Conservation (phyloP, 2,329 filamentous ascomycete species). For the Ascochyta clinopodiicola region DNA sequence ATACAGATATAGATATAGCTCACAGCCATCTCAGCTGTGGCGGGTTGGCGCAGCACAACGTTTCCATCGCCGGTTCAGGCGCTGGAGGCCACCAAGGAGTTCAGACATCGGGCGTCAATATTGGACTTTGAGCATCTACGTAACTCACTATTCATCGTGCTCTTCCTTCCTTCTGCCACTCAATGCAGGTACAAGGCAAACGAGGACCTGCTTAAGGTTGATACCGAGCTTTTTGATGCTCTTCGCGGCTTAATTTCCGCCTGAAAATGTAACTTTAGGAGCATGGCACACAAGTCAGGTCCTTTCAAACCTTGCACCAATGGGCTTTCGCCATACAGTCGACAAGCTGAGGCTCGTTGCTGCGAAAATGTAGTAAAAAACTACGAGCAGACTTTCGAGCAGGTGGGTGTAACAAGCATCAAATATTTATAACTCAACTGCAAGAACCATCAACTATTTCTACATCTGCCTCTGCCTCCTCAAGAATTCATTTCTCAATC, state of each 20-base stretch:
- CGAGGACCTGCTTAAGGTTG: background rate
- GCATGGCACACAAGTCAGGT: background rate
- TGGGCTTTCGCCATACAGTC: slow-evolving; percentile 18
- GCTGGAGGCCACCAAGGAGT: background rate
- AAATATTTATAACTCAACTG: background rate
- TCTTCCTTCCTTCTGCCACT: background rate
- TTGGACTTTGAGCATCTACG: background rate
- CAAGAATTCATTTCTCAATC: background rate
- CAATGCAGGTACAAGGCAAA: background rate
- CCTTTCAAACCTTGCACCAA: slow-evolving; percentile 5
- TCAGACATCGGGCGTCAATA: background rate
- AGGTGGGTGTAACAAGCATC: background rate
- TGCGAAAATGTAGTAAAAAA: background rate
- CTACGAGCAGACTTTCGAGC: background rate
- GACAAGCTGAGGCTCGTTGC: slow-evolving; percentile 12
- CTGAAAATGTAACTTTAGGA: background rate
- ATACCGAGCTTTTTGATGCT: background rate
- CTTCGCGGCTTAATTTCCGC: background rate
- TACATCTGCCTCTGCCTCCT: background rate
- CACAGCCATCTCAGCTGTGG: background rate
- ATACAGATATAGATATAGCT: background rate
- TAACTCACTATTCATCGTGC: background rate
- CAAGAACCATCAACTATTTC: background rate
- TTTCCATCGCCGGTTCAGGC: background rate
- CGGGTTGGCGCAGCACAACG: background rate